Conservation (phyloP, 768 basidiomycete genomes). For the Tephrocybe rancida region DNA sequence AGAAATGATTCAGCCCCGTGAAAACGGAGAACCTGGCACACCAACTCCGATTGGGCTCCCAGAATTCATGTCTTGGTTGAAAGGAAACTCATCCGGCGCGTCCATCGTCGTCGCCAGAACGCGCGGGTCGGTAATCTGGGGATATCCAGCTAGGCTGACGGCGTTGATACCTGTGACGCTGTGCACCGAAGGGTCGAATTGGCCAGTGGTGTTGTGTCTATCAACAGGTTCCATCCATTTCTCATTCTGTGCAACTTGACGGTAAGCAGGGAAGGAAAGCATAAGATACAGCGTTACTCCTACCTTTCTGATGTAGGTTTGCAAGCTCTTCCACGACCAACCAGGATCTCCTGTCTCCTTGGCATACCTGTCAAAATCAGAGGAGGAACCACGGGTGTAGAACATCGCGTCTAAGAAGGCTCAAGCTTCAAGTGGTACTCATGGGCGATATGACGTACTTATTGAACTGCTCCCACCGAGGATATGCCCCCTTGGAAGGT, state of each 20-base stretch:
- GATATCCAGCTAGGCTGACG: constrained; percentile 28
- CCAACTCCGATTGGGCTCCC: constrained; percentile 43
- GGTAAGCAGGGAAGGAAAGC: background rate
- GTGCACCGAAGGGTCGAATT: constrained; percentile 32
- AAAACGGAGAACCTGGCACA: constrained; percentile 18
- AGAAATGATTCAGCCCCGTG: constrained; percentile 3
- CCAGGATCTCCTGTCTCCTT: constrained; percentile 24
- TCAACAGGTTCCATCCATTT: constrained; percentile 27
- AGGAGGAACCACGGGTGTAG: constrained; percentile 24
- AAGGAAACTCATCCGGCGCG: constrained; percentile 36
- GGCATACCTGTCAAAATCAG: constrained; percentile 28
- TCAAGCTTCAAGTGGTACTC: background rate
- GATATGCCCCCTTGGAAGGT: constrained; percentile 24
- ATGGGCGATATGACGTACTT: constrained; percentile 13
- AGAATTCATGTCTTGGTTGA: constrained; percentile 42
- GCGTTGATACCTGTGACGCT: constrained; percentile 27
- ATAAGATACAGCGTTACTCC: background rate
- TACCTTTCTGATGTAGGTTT: constrained; percentile 3
- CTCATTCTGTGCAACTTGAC: constrained; percentile 23
- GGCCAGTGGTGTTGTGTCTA: constrained; percentile 28
- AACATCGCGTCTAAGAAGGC: constrained; percentile 19
- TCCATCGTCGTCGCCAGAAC: constrained; percentile 34
- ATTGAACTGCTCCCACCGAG: constrained; percentile 34
- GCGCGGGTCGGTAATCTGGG: constrained; percentile 27
- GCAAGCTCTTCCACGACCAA: constrained; percentile 28